Evolutionary conservation across 139 green algal species (phyloP).

Genomic region (Axilococcus clingmanii): DNA sequence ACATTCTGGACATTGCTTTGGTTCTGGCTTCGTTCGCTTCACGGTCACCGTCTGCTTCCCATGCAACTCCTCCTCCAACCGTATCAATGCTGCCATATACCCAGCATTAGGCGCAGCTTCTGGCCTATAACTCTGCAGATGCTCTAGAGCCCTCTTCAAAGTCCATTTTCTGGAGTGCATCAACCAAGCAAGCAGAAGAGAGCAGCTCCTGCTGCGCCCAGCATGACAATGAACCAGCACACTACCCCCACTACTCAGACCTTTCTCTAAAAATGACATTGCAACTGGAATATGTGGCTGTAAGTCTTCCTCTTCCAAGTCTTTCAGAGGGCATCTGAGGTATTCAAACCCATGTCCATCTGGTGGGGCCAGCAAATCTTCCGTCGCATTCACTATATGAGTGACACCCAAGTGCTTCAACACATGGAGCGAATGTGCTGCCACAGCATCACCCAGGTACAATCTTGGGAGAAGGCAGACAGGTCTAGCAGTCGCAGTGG

Average conservation of each 20-base stretch:
- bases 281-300: conserved; percentile 34
- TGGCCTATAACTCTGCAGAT: conserved; percentile 31
- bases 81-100: conserved; percentile 58
- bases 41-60: conserved; percentile 45
- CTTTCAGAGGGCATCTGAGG: conserved; percentile 48
- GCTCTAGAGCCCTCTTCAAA: conserved; percentile 45
- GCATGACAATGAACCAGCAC: conserved; percentile 88
- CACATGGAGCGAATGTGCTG: conserved; percentile 57
- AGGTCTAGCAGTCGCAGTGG: conserved; percentile 38
- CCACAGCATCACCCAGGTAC: conserved; percentile 66
- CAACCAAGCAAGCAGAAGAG: conserved; percentile 20
- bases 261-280: conserved; percentile 55
- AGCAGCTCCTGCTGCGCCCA: conserved; percentile 58
- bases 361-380: conserved; percentile 23
- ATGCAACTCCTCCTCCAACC: conserved; percentile 52
- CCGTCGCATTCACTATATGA: conserved; percentile 76
- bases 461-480: conserved; percentile 42
- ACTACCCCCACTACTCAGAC: conserved; percentile 21
- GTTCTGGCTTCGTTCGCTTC: conserved; percentile 55
- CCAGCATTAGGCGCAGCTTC: conserved; percentile 66
- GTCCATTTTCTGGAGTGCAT: conserved; percentile 29
- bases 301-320: conserved; percentile 75
- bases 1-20: conserved; percentile 56
- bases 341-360: neutral
- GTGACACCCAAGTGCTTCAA: conserved; percentile 73